Evolutionary conservation across 164 flowering plant species (phyloP).

Genomic region (Kalanchoe fedtschenkoi): DNA sequence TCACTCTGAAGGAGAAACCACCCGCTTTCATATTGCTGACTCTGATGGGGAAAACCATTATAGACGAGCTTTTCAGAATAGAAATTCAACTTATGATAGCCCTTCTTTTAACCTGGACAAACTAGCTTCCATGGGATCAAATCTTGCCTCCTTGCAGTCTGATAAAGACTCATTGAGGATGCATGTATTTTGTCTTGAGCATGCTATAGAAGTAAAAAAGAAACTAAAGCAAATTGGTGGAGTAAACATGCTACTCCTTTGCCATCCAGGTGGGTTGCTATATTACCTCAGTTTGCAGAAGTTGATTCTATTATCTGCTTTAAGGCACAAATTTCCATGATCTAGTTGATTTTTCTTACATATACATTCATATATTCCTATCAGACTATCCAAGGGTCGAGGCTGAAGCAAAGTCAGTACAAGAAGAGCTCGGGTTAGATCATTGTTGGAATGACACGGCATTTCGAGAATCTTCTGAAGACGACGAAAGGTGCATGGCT

Average conservation of each 20-base stretch:
- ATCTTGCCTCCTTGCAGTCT: slow-evolving; percentile 25
- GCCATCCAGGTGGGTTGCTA: slow-evolving; percentile 66
- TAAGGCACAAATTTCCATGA: background rate
- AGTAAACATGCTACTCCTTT: slow-evolving; percentile 56
- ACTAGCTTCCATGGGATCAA: slow-evolving; percentile 15
- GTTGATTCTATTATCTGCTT: background rate
- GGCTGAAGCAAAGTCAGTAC: slow-evolving; percentile 57
- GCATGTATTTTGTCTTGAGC: slow-evolving; percentile 96
- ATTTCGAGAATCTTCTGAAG: slow-evolving; percentile 47
- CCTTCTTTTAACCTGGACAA: slow-evolving; percentile 10
- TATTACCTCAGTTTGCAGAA: background rate
- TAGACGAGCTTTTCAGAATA: slow-evolving; percentile 6
- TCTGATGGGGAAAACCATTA: slow-evolving; percentile 12
- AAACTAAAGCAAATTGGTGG: slow-evolving; percentile 77
- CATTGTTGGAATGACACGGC: slow-evolving; percentile 49
- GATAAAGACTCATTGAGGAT: slow-evolving; percentile 69
- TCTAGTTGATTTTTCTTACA: background rate
- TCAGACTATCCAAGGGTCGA: slow-evolving; percentile 79
- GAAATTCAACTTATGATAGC: background rate
- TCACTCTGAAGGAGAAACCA: slow-evolving; percentile 15
- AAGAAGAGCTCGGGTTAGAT: slow-evolving; percentile 55
- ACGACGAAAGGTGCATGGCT: slow-evolving; percentile 52
- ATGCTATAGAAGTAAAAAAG: slow-evolving; percentile 81
- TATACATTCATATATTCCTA: background rate
- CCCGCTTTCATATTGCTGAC: slow-evolving; percentile 13